Evolutionary conservation across 768 basidiomycete genomes (phyloP).

Genomic region (Aureoboletus auriporus): DNA sequence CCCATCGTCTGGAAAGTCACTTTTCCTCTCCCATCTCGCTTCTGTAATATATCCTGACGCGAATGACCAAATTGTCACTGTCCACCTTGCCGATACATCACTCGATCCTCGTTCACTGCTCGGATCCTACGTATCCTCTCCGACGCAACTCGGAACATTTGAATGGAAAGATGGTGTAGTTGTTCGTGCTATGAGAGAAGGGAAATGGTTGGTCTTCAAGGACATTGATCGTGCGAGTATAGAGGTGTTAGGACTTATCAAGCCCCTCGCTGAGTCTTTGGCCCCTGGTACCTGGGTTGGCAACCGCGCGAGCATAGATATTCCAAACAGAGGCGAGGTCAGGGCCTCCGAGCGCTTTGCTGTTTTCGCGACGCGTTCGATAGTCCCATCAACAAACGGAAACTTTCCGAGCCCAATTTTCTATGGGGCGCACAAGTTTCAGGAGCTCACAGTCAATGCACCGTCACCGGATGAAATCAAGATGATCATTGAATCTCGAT

Average conservation of each 20-base stretch:
- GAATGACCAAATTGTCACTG: constrained; percentile 70
- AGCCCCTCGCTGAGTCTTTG: constrained; percentile 77
- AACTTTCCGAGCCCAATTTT: constrained; percentile 61
- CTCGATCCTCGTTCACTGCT: constrained; percentile 90
- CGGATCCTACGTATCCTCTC: constrained; percentile 89
- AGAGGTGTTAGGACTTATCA: constrained; percentile 85
- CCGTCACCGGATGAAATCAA: constrained; percentile 67
- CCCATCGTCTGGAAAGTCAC: constrained; percentile 85
- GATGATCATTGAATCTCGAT: constrained; percentile 64
- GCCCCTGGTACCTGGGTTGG: constrained; percentile 73
- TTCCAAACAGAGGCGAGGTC: constrained; percentile 72
- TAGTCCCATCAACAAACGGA: constrained; percentile 42
- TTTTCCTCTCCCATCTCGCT: constrained; percentile 76
- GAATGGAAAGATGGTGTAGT: constrained; percentile 96
- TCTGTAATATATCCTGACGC: constrained; percentile 53
- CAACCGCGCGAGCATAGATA: constrained; percentile 57
- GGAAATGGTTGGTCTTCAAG: constrained; percentile 89
- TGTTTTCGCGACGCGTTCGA: constrained; percentile 85
- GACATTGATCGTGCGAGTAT: constrained; percentile 88
- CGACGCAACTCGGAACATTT: constrained; percentile 78
- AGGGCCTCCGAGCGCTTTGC: constrained; percentile 77
- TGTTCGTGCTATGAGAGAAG: constrained; percentile 83
- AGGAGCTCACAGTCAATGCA: constrained; percentile 58
- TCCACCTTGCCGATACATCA: constrained; percentile 93
- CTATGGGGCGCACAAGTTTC: constrained; percentile 82